Base-by-base conservation (phyloP, 2,329 filamentous ascomycete species). In the Cytospora leucostoma region DNA sequence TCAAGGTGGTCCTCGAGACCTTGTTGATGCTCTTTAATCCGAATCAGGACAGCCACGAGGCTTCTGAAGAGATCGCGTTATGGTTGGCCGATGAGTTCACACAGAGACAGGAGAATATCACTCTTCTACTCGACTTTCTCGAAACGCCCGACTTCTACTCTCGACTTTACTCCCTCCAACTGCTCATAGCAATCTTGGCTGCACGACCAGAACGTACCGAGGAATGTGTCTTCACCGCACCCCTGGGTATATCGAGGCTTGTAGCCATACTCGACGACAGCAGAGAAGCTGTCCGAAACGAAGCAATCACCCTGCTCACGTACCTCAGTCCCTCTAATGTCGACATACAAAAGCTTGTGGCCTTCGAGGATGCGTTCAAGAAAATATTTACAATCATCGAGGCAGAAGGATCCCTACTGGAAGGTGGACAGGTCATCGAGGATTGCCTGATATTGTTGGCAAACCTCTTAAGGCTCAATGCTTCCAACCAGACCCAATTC, bases 41-140 rank as follows among this genome's bases (percentile, higher is more conserved):
- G 49, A 88, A 88, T 69, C 81, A 84, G 69, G 80, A 82, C 73
- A 96, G 92, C 81, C 85, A 92, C 37, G 94, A 98, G 82, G 92
- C 94, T 60, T 97, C 94, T 15, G 94, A 98, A 68, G 95, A 99
- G 77, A 96, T 99, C 70, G 90, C 90, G 19, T 81, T 98, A 34
- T 99, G 95, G 93, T 83, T 99, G 64, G 95, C 95, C 60, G 95
- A 99, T 77, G 94, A 98, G 76, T 99, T 99, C 74, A 97, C 95
- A 38, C 93, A 97, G 82, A 88, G 92, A 67, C 93, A 97, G 85
- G 94, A 98, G 78, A 98, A 99, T 75, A 94, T 97, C 66, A 94
- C 92, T 2, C 81, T 95, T 17, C 84, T 99, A 32, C 85, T 99
- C 65, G 90, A 95, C 73, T 90, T 99, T 62, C 84, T 99, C 68